Base-by-base conservation (phyloP, 73 alveolate species). In the Paramecium biaurelia region DNA sequence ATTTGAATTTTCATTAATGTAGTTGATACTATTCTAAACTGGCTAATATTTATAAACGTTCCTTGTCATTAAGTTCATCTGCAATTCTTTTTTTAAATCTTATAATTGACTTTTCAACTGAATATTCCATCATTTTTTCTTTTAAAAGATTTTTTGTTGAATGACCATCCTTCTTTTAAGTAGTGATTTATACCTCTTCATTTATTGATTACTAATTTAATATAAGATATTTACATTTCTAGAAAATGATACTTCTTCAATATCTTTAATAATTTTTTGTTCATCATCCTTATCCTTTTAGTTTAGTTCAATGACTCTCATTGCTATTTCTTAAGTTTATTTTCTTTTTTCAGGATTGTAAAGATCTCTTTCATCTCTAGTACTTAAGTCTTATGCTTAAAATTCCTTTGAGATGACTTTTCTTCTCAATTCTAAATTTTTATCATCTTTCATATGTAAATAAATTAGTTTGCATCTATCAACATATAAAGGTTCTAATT, bases 361-460 rank as follows among this genome's bases (percentile, higher is more conserved):
- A 0, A 79, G 45, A 47, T 79, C 90, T 43, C 74, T 43, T 79
- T 79, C 90, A 79, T 79, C 90, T 79, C 74, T 79, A 18, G 72
- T 45, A 34, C 90, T 37, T 20, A 79, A 79, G 43, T 79, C 90
- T 24, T 30, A 12, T 2, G 90, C 63, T 24, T 41, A 47, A 21
- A 79, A 79, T 47, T 79, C 90, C 23, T 79, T 79, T 20, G 70
- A 42, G 4, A 79, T 79, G 18, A 79, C 90, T 47, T 79, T 79
- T 47, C 90, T 79, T 45, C 90, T 42, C 28, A 79, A 79, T 79
- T 79, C 90, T 26, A 79, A 47, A 23, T 79, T 79, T 34, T 79
- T 79, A 79, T 79, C 90, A 79, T 79, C 90, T 45, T 45, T 79
- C 90, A 79, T 43, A 12, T 79, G 90, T 26, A 38, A 30, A 47